These are phyloP conservation scores for Cryptococcus sp. DNA, from an alignment of 1,284 basidiomycete species.

Conservation along the genomic window DNA sequence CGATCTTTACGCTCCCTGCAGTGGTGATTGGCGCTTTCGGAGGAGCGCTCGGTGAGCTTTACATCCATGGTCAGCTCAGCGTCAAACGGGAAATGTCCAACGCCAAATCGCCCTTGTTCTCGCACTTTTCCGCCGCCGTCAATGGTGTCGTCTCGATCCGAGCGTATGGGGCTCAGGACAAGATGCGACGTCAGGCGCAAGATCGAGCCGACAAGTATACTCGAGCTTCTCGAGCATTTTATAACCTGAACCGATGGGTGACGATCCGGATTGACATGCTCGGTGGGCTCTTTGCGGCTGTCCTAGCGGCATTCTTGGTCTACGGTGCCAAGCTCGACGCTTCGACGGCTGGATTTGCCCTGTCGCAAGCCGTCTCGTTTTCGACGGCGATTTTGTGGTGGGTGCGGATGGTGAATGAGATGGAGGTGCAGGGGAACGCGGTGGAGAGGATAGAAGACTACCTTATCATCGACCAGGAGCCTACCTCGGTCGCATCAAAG, in stretches of 20 bases:
- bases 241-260: constrained; percentile 47
- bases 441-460: constrained; percentile 71
- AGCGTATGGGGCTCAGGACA: constrained; percentile 44
- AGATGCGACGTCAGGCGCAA: constrained; percentile 37
- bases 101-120: constrained; percentile 59
- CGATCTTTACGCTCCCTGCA: constrained; percentile 44
- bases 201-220: constrained; percentile 45
- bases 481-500: constrained; percentile 50
- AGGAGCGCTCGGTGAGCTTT: constrained; percentile 50
- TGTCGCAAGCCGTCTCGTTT: constrained; percentile 45
- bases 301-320: constrained; percentile 41
- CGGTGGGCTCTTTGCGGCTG: constrained; percentile 40
- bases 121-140: constrained; percentile 64
- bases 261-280: constrained; percentile 45
- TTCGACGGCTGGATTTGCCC: constrained; percentile 43
- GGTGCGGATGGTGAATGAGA: constrained; percentile 46
- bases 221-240: constrained; percentile 37
- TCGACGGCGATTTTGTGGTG: constrained; percentile 26
- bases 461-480: constrained; percentile 65
- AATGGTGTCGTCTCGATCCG: constrained; percentile 56
- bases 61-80: constrained; percentile 65
- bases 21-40: constrained; percentile 50
- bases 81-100: constrained; percentile 68
- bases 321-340: constrained; percentile 38
- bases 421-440: constrained; percentile 48